phyloP scores from a whole-genome alignment of 305 asterid species.

The Plantago coronopus region DNA sequence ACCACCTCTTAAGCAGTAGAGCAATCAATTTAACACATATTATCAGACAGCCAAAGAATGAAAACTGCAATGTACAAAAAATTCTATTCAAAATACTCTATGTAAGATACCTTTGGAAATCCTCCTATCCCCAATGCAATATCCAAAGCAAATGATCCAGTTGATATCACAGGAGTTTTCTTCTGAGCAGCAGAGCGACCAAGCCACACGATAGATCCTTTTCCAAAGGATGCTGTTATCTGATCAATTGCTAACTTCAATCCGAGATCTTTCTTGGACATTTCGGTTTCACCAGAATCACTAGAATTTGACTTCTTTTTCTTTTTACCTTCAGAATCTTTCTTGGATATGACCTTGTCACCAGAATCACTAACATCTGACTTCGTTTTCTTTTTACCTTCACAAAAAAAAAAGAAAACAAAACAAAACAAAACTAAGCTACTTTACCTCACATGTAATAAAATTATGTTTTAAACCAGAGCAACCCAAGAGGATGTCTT shows the following conservation, averaged over 20 bases:
- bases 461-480: slow-evolving; percentile 9
- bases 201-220: slow-evolving; percentile 97
- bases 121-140: slow-evolving; percentile 87
- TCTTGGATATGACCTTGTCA: slow-evolving; percentile 79
- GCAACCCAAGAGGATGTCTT: neutral
- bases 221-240: slow-evolving; percentile 72
- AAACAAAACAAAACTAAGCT: too few relatives aligned
- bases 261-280: slow-evolving; percentile 91
- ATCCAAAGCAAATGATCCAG: slow-evolving; percentile 87
- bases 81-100: neutral
- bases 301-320: slow-evolving; percentile 61
- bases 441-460: neutral
- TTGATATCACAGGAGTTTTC: slow-evolving; percentile 76
- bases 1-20: neutral
- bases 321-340: slow-evolving; percentile 66
- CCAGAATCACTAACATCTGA: slow-evolving; percentile 72
- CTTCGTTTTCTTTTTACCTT: slow-evolving; percentile 70
- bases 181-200: slow-evolving; percentile 55
- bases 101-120: slow-evolving; percentile 64
- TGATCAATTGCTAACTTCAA: slow-evolving; percentile 80
- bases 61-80: slow-evolving; percentile 3
- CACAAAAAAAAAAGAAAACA: too few relatives aligned
- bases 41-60: neutral
- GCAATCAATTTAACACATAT: neutral
- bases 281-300: slow-evolving; percentile 78